These are phyloP conservation scores for Tinospora cordifolia DNA, from an alignment of 164 flowering plant genomes.

Conservation along the genomic window DNA sequence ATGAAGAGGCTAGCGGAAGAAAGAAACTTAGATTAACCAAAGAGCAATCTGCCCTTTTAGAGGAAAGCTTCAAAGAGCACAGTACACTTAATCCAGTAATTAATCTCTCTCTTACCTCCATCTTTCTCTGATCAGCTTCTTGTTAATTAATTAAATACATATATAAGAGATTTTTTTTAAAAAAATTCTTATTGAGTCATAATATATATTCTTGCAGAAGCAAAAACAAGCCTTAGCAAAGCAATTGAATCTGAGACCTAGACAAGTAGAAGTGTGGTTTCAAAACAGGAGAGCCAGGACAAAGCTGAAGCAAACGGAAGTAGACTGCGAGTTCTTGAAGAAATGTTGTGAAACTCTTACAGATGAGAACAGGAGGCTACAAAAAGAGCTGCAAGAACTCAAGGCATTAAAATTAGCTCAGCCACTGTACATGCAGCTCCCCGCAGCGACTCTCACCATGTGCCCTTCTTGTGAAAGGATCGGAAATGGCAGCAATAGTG, in stretches of 20 bases:
- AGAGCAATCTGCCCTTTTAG: slow-evolving; percentile 76
- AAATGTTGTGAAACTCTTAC: slow-evolving; percentile 70
- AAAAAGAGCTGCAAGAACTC: slow-evolving; percentile 73
- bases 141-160: too few species aligned
- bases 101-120: slow-evolving; percentile 11
- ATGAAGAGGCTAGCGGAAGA: slow-evolving; percentile 62
- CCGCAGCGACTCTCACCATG: slow-evolving; percentile 47
- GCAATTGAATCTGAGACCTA: slow-evolving; percentile 61
- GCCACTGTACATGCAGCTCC: slow-evolving; percentile 51
- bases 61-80: slow-evolving; percentile 80
- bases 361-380: slow-evolving; percentile 69
- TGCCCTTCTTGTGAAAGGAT: slow-evolving; percentile 58
- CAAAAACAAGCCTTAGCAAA: slow-evolving; percentile 84
- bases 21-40: slow-evolving; percentile 86
- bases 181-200: too few species aligned
- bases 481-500: slow-evolving; percentile 12
- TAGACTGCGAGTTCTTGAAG: slow-evolving; percentile 79
- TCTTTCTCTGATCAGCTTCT: too few species aligned
- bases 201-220: slow-evolving; percentile 36
- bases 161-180: too few species aligned
- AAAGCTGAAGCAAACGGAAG: slow-evolving; percentile 88
- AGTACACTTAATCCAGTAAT: slow-evolving; percentile 84
- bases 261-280: slow-evolving; percentile 94
- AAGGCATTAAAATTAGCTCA: slow-evolving; percentile 60
- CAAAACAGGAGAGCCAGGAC: slow-evolving; percentile 94